phyloP scores from a whole-genome alignment of 2,329 filamentous ascomycete genomes.

The Drechslerella coelobrocha region DNA sequence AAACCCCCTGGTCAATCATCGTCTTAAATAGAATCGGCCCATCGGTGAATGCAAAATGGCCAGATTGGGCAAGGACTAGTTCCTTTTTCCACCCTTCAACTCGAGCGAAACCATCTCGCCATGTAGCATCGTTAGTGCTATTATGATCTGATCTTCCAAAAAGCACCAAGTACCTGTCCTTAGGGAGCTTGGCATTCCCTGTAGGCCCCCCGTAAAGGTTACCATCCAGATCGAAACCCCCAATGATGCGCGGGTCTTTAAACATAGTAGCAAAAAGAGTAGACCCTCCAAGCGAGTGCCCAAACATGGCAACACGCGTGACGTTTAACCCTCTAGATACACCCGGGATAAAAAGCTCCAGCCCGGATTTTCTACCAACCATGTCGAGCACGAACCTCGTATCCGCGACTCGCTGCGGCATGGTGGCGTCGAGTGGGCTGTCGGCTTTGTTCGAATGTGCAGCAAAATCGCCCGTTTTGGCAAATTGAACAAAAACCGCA shows the following conservation, averaged over 20 bases:
- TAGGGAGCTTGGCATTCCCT: background rate
- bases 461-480: background rate
- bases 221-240: background rate
- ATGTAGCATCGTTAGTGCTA: background rate
- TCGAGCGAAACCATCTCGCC: background rate
- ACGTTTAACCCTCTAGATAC: background rate
- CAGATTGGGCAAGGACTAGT: background rate
- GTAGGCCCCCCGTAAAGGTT: background rate
- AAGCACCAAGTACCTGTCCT: background rate
- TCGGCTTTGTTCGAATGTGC: background rate
- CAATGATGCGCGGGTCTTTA: background rate
- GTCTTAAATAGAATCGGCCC: background rate
- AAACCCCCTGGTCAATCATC: background rate
- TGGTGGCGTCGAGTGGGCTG: background rate
- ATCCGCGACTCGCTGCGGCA: background rate
- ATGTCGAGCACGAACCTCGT: background rate
- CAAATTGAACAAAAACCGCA: background rate
- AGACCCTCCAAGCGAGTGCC: background rate
- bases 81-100: background rate
- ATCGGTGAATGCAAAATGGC: background rate
- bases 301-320: background rate
- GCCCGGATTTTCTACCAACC: background rate
- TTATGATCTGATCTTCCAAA: background rate
- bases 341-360: background rate
- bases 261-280: background rate